Conservation (phyloP, 176 grass and related monocot genomes). For the Urochloa ruziziensis region DNA sequence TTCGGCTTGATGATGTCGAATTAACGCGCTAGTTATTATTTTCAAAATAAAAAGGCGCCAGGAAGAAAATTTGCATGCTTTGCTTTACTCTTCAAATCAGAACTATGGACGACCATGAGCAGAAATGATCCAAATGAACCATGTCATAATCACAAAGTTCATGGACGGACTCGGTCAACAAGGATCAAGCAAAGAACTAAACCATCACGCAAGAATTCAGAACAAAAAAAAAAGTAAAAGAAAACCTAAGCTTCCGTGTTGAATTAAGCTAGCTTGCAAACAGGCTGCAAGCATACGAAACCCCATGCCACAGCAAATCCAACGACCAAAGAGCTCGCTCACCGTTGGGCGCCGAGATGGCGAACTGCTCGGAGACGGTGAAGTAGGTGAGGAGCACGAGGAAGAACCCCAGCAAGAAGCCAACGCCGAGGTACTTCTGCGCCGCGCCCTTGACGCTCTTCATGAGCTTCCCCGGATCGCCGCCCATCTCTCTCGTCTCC, state of each 20-base stretch:
- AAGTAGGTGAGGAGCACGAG: conserved; percentile 73
- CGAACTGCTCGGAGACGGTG: conserved; percentile 65
- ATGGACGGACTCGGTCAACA: not conserved
- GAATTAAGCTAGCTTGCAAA: not conserved
- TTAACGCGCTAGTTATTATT: not conserved
- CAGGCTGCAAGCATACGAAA: not conserved
- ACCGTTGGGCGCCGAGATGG: conserved; percentile 72
- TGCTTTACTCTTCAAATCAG: not conserved
- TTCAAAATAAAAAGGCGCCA: not conserved
- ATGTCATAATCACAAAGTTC: not conserved
- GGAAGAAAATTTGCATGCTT: not conserved
- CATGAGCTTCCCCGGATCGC: conserved; percentile 51
- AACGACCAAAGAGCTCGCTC: not conserved
- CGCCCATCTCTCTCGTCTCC: conserved; percentile 33
- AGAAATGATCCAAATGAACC: not conserved
- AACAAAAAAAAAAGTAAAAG: not conserved
- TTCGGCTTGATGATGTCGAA: not conserved
- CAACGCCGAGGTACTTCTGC: conserved; percentile 55
- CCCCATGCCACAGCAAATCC: not conserved
- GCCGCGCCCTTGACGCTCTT: conserved; percentile 51
- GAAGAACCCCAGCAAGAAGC: conserved; percentile 80
- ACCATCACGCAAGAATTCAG: not conserved
- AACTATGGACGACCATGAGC: not conserved
- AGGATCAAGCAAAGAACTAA: not conserved
- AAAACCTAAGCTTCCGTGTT: not conserved